Conservation (phyloP, 78 protist genomes). For the Dictyostelium intermedium region DNA sequence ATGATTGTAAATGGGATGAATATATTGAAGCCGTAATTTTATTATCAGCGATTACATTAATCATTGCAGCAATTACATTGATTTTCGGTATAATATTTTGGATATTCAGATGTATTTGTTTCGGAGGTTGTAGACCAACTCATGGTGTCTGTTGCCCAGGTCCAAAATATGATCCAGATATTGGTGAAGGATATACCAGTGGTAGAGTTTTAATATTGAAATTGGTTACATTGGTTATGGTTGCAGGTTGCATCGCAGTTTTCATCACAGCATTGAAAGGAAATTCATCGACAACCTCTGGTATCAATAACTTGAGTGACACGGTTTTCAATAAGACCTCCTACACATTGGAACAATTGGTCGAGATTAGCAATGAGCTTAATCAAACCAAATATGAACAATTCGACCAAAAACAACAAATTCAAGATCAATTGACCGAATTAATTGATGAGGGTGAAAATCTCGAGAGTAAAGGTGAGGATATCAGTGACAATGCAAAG, state of each 20-base stretch:
- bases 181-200: slow-evolving; percentile 40
- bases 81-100: slow-evolving; percentile 36
- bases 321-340: slow-evolving; percentile 7
- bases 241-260: slow-evolving; percentile 21
- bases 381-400: background rate
- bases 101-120: slow-evolving; percentile 3
- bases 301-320: slow-evolving; percentile 1
- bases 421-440: background rate
- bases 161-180: slow-evolving; percentile 60
- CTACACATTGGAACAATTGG: background rate
- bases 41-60: slow-evolving; percentile 38
- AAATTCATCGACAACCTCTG: background rate
- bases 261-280: slow-evolving; percentile 51
- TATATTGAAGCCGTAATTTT: slow-evolving; percentile 48
- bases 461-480: background rate
- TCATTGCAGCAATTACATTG: slow-evolving; percentile 24
- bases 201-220: background rate
- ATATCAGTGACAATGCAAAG: background rate
- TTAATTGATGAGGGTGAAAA: background rate
- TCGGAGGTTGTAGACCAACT: slow-evolving; percentile 60
- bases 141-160: slow-evolving; percentile 53
- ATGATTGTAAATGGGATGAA: slow-evolving; percentile 52
- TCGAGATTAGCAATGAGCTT: background rate
- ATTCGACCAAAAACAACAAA: background rate
- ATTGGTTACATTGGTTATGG: background rate